Evolutionary conservation across 2,329 filamentous ascomycete species (phyloP), one percentile per base, ranked within the genome.

Genomic region (Tolypocladium ovalisporum): DNA sequence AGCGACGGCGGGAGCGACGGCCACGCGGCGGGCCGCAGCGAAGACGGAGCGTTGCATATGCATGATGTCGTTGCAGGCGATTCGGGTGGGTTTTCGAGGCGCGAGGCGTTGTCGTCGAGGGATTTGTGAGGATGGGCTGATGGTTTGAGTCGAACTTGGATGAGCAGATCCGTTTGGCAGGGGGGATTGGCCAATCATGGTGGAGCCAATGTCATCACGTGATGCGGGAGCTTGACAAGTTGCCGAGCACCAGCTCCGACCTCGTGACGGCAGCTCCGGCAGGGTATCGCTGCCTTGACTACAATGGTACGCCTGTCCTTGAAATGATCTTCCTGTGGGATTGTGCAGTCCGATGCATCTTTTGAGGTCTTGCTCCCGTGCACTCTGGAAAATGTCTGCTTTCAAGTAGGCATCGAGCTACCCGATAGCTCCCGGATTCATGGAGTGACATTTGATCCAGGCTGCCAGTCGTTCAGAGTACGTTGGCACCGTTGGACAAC

Each of bases 21-120:
- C 83, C 60, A 68, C 73, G 64, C 84, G 81, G 71, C 84, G 83
- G 68, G 82, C 83, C 70, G 77, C 81, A 65, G 79, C 75, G 64
- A 83, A 68, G 71, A 79, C 82, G 69, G 83, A 78, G 71, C 84
- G 84, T 78, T 84, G 81, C 71, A 86, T 71, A 66, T 86, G 83
- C 84, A 87, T 85, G 68, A 67, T 71, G 72, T 68, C 62, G 63
- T 58, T 58, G 54, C 57, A 44, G 59, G 60, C 59, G 61, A 40
- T 56, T 54, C 52, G 55, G 54, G 51, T 32, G 37, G 52, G 36
- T 54, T 56, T 37, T 54, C 54, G 54, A 57, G 57, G 49, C 40
- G 56, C 36, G 53, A 56, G 51, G 36, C 24, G 49, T 57, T 54
- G 56, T 55, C 54, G 64, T 58, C 42, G 56, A 61, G 56, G 75